Evolutionary conservation across 2,329 filamentous ascomycete species (phyloP).

Genomic region (Phaeophleospora eucalypticola): DNA sequence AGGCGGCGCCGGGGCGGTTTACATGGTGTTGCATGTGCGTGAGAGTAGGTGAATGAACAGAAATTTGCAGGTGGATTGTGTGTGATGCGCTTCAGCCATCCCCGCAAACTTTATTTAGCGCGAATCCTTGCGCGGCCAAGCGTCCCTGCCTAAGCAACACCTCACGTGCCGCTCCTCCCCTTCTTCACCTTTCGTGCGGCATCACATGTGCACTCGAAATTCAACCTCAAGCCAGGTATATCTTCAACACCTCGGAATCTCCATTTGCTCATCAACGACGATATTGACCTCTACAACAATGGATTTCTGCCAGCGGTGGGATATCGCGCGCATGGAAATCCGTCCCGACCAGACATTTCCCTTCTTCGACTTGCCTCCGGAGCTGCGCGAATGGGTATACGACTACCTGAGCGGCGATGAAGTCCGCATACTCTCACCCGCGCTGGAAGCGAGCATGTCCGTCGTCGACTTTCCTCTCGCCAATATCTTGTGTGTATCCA

Average conservation of each 20-base stretch:
- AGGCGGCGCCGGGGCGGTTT: neutral
- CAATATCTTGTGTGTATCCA: neutral
- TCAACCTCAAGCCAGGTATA: too few relatives aligned
- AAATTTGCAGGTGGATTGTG: neutral
- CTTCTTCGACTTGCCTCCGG: slow-evolving; percentile 1
- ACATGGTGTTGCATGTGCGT: neutral
- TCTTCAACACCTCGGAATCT: too few relatives aligned
- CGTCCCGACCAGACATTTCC: slow-evolving; percentile 2
- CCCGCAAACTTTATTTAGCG: neutral
- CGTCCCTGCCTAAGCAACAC: neutral
- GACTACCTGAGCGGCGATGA: slow-evolving; percentile 1
- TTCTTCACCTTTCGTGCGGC: too few relatives aligned
- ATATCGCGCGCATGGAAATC: too few relatives aligned
- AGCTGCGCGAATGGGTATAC: slow-evolving; percentile 4
- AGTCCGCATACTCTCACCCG: neutral
- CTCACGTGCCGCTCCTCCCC: neutral
- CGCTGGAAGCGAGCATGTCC: neutral
- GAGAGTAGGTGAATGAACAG: neutral
- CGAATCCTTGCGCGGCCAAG: neutral
- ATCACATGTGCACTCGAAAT: too few relatives aligned
- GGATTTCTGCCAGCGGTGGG: too few relatives aligned
- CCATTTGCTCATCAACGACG: too few relatives aligned
- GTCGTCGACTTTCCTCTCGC: neutral
- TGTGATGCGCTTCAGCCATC: neutral
- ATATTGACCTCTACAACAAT: too few relatives aligned